Percentiles rank a stretch among this genome's conserved stretches.
phyloP scores from a whole-genome alignment of 2,329 filamentous ascomycete species.

The Amauroascus niger region DNA sequence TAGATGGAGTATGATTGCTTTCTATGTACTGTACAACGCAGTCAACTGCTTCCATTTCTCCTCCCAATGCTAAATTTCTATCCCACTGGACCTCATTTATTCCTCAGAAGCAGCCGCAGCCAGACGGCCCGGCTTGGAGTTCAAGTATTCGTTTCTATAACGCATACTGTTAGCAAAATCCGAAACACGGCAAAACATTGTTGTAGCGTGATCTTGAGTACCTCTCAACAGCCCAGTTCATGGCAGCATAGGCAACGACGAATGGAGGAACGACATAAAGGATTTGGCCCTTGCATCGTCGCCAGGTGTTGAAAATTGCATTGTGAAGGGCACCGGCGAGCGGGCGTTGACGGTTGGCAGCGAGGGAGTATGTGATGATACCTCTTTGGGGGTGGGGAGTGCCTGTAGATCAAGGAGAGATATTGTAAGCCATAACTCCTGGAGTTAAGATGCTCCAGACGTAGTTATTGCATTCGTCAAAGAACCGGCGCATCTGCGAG shows the following conservation, averaged over 20 bases:
- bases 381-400: conserved; percentile 43
- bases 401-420: conserved; percentile 3
- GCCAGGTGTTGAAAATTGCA: conserved; percentile 91
- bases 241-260: conserved; percentile 64
- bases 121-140: conserved; percentile 41
- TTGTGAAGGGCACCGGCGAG: conserved; percentile 67
- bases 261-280: conserved; percentile 80
- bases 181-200: conserved; percentile 5
- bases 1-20: conserved; percentile 25
- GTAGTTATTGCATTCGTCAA: neutral
- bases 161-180: conserved; percentile 6
- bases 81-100: conserved; percentile 13
- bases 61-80: neutral
- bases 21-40: conserved; percentile 38
- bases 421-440: neutral
- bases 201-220: conserved; percentile 40
- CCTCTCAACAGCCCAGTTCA: conserved; percentile 89
- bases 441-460: neutral
- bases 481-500: neutral
- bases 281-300: conserved; percentile 74
- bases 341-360: conserved; percentile 80
- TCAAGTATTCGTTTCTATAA: conserved; percentile 41
- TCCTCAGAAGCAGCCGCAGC: conserved; percentile 29
- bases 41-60: conserved; percentile 16
- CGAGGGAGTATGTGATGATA: conserved; percentile 61